Evolutionary conservation across 2,329 filamentous ascomycete species (phyloP), one percentile per base, ranked within the genome.

Genomic region (Rosellinia necatrix): DNA sequence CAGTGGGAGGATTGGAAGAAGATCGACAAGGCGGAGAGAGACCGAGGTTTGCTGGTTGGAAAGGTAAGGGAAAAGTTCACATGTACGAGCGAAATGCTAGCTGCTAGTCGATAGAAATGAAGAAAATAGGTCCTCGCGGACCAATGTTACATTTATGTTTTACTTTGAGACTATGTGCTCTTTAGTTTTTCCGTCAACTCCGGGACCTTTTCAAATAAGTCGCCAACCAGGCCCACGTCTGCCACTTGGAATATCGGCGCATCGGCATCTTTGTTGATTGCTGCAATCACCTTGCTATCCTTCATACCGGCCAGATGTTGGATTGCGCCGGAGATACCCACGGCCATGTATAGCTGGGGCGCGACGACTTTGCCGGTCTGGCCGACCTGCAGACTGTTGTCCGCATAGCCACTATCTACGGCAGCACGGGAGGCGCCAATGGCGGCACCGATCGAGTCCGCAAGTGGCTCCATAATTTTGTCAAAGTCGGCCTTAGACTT

Each of bases 251-350:
- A 99, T 67, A 99, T 99, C 25, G 94, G 94, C 54, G 94, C 94
- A 75, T 99, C 94, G 4, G 87, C 80, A 71, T 99, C 94, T 80
- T 99, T 99, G 82, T 99, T 99, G 71, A 99, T 97, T 12, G 91
- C 91, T 19, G 93, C 94, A 77, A 99, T 99, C 56, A 99, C 94
- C 80, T 99, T 99, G 80, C 92, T 97, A 72, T 99, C 94, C 83
- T 99, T 99, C 94, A 99, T 99, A 71, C 94, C 94, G 27, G 94
- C 94, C 76, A 99, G 76, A 80, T 99, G 94, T 78, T 99, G 94
- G 66, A 99, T 99, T 19, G 94, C 94, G 50, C 94, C 94, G 7
- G 91, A 96, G 67, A 99, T 97, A 70, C 94, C 94, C 10, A 93
- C 92, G 50, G 92, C 96, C 65, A 99, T 82, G 73, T 99, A 99